Conservation (phyloP, 768 basidiomycete genomes). For the Boletales sp. region DNA sequence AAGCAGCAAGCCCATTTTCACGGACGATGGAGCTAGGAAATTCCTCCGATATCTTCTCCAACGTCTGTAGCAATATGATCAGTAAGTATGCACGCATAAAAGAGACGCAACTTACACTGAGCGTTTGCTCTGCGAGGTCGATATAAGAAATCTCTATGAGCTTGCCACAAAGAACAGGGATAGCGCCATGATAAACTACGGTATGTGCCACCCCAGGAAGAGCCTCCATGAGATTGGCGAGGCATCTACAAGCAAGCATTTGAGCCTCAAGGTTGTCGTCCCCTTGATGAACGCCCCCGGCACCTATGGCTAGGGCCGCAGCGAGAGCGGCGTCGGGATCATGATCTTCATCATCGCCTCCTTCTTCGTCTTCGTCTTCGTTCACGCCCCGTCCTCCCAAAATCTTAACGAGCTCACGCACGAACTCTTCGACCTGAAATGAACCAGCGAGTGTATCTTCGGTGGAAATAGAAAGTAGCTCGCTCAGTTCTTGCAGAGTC, state of each 20-base stretch:
- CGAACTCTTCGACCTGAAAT: slow-evolving; percentile 92
- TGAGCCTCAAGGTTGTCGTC: slow-evolving; percentile 92
- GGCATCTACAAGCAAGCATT: slow-evolving; percentile 91
- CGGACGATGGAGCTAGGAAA: slow-evolving; percentile 94
- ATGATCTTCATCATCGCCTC: slow-evolving; percentile 59
- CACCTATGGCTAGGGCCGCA: slow-evolving; percentile 81
- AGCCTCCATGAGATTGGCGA: slow-evolving; percentile 99
- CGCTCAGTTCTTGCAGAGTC: slow-evolving; percentile 92
- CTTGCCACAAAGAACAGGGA: slow-evolving; percentile 96
- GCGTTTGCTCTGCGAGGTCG: slow-evolving; percentile 95
- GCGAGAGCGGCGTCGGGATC: slow-evolving; percentile 88
- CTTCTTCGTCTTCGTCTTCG: slow-evolving; percentile 70
- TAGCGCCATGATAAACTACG: slow-evolving; percentile 97
- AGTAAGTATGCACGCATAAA: slow-evolving; percentile 4
- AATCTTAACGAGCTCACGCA: slow-evolving; percentile 88
- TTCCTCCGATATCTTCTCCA: slow-evolving; percentile 98
- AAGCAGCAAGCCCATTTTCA: slow-evolving; percentile 89
- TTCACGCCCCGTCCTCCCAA: slow-evolving; percentile 75
- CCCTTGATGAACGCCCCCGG: slow-evolving; percentile 63
- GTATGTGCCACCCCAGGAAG: slow-evolving; percentile 96
- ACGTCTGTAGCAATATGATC: slow-evolving; percentile 54
- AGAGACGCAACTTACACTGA: slow-evolving; percentile 68
- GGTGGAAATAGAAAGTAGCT: slow-evolving; percentile 91
- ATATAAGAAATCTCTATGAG: slow-evolving; percentile 96
- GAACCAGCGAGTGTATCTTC: slow-evolving; percentile 96